A percentile compares a stretch with the other conserved stretches of the same genome.
These are phyloP conservation scores for Capniomyces stellatus DNA, from an alignment of 371 early-diverging fungal genomes.

Conservation along the genomic window DNA sequence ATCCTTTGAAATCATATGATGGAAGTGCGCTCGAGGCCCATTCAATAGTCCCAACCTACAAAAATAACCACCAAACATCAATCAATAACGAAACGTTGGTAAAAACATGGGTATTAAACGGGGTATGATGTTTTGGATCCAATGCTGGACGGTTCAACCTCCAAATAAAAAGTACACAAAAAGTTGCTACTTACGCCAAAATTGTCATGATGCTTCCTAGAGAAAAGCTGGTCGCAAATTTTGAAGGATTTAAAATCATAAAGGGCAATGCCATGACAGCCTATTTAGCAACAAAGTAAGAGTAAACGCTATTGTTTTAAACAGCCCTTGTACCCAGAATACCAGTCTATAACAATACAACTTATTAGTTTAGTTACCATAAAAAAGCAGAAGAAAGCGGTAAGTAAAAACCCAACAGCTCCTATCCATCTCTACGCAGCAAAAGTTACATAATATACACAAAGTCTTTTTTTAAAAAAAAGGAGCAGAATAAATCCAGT, in stretches of 20 bases:
- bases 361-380: too few relatives aligned
- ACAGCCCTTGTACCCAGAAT: background rate
- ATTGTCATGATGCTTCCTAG: slow-evolving; percentile 25
- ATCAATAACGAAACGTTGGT: background rate
- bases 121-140: too few relatives aligned
- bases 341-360: background rate
- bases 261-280: slow-evolving; percentile 25
- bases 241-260: slow-evolving; percentile 24
- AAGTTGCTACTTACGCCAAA: slow-evolving; percentile 3
- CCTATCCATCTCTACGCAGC: slow-evolving; percentile 20
- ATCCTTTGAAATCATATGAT: slow-evolving; percentile 25
- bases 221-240: slow-evolving; percentile 31
- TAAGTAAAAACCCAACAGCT: slow-evolving; percentile 17
- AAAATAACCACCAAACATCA: background rate
- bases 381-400: slow-evolving; percentile 25
- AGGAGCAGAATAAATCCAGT: too few relatives aligned
- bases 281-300: background rate
- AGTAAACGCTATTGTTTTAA: background rate
- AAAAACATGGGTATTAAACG: background rate
- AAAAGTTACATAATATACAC: background rate
- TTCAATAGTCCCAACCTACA: slow-evolving; percentile 28
- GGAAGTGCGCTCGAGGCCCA: slow-evolving; percentile 30
- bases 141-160: too few relatives aligned
- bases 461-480: too few relatives aligned
- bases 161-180: too few relatives aligned